Base-by-base conservation (phyloP, 139 green algal genomes). In the Coelastrella sp. region DNA sequence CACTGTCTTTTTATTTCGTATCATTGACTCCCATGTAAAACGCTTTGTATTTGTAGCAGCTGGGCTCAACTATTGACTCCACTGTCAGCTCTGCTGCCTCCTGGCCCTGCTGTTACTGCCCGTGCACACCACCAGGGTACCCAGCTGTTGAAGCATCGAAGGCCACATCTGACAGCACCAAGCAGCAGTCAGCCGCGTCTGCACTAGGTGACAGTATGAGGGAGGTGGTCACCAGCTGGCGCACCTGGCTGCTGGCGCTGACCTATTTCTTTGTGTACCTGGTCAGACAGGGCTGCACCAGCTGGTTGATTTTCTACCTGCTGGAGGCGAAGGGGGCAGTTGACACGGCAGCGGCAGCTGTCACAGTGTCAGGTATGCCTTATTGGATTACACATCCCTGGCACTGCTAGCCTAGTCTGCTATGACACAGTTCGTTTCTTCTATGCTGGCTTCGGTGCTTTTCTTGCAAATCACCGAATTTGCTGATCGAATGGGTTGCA, bases 191-290 rank as follows among this genome's bases (percentile, higher is more conserved):
- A 8, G 96, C 65, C 79, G 93, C 66, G 93, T 95, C 86, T 91
- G 97, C 85, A 12, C 75, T 97, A 25, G 90, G 95, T 27, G 95
- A 97, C 83, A 94, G 95, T 22, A 89, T 95, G 73, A 82, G 94
- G 58, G 92, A 95, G 76, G 95, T 97, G 74, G 79, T 96, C 70
- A 85, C 78, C 10, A 95, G 94, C 87, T 93, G 92, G 58, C 91
- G 87, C 78, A 88, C 94, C 7, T 95, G 92, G 82, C 70, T 87
- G 59, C 90, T 95, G 79, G 95, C 95, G 4, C 68, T 97, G n/a
- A 92, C 93, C 22, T 97, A 97, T 92, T 97, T 97, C 84, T 96
- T 96, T 86, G 92, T 96, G 25, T 97, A 97, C 89, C 91, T 95
- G 15, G 91, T 96, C 25, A 91, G 95, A 65, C 95, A 97, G 89